Base-by-base conservation (phyloP, 371 early-diverging fungal genomes). In the Mucor circinelloides region DNA sequence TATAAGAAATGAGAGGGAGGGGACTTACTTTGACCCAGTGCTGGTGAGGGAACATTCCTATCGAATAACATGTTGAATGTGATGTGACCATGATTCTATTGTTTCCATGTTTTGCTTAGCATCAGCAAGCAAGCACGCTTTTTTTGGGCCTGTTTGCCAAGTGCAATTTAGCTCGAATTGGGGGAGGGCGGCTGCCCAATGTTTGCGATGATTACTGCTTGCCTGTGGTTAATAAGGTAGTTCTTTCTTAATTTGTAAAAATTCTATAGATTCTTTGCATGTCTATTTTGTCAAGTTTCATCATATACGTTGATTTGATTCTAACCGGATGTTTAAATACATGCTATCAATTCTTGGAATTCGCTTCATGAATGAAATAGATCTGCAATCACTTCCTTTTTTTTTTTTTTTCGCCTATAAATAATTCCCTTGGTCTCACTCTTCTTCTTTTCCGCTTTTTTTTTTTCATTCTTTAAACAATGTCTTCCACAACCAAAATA, bases 171-270 rank as follows among this genome's bases (percentile, higher is more conserved):
- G 36, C 36, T 46, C 46, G 46, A 7, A 15, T 42, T 19, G 44
- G 17, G 44, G 2, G 19, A n/a, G 8, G 50, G 50, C 50, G 50
- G 50, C 25, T 50, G 21, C 50, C 23, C 50, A 50, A 50, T 21
- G 23, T 23, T 50, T 50, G 48, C 42, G n/a, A 13, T 13, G 36
- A 36, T 36, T 50, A 46, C 46, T 30, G 19, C 36, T 38, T 25
- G 25, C 38, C 25, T 17, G 4, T 48, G 9, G 46, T 34, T 36
- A 59, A 67, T 40, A 56, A 46, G 56, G 61, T 56, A 67, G 55
- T 46, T 61, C 38, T 28, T 61, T 54, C 60, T 67, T 61, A 54
- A 54, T 67, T 67, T 55, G 67, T 67, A 40, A 27, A 54, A 40
- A 28, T 31, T 31, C 31, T 46, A 21, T 48, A 13, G 32, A 61